Evolutionary conservation across 208 protist genomes (phyloP).

Genomic region (Porcisia deanei): DNA sequence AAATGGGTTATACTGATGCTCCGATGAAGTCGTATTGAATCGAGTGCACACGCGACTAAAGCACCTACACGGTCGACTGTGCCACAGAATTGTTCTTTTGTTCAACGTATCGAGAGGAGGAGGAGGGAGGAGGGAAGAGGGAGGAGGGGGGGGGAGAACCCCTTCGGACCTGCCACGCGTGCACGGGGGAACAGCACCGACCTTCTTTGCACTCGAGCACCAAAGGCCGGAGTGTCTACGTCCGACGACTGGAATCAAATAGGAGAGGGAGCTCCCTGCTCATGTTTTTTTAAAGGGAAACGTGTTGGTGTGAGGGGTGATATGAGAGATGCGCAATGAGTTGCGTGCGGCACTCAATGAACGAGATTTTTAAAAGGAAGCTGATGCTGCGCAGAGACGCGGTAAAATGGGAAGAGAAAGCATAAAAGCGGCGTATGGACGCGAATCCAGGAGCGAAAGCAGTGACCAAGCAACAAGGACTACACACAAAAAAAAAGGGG

Average conservation of each 20-base stretch:
- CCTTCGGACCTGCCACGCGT: background rate
- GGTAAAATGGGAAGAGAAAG: too few relatives aligned
- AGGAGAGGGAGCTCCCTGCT: background rate
- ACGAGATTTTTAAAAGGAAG: background rate
- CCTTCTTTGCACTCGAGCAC: background rate
- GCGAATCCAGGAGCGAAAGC: background rate
- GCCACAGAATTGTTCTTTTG: background rate
- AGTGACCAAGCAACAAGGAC: background rate
- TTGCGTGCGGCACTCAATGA: background rate
- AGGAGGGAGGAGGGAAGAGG: background rate
- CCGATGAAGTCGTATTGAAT: background rate
- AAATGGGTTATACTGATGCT: background rate
- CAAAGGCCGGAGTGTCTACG: background rate
- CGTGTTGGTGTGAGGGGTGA: background rate
- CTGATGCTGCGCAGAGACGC: background rate
- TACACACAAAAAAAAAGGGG: too few relatives aligned
- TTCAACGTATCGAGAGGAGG: background rate
- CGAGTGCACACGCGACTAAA: background rate
- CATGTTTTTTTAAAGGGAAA: background rate
- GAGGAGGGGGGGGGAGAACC: background rate
- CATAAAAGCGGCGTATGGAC: background rate
- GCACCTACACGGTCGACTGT: background rate
- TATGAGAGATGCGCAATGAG: background rate
- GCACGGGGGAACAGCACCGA: background rate
- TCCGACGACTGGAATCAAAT: background rate